Conservation (phyloP, 106 monocot species). For the Xerophyta viscosa region DNA sequence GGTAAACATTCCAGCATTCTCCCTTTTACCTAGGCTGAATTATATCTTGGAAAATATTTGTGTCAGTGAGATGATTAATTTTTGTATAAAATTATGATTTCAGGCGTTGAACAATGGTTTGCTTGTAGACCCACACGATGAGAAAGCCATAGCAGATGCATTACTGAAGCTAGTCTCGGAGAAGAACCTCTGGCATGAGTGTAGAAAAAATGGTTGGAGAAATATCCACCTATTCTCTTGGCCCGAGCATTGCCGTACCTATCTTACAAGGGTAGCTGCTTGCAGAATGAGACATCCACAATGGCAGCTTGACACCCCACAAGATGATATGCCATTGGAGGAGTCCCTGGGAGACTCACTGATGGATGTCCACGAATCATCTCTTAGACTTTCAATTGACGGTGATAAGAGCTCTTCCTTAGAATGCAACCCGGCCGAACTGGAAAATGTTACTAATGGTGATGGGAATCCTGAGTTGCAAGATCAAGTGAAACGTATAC, state of each 20-base stretch:
- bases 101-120: conserved; percentile 94
- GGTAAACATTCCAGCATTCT: conserved; percentile 25
- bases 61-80: no score
- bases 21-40: background rate
- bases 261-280: conserved; percentile 78
- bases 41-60: background rate
- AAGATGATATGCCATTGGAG: conserved; percentile 25
- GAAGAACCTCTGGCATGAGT: conserved; percentile 83
- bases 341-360: conserved; percentile 80
- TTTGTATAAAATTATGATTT: background rate
- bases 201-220: conserved; percentile 70
- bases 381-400: conserved; percentile 68
- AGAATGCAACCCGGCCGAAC: conserved; percentile 18
- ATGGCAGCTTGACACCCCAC: conserved; percentile 81
- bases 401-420: conserved; percentile 42
- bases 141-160: conserved; percentile 84
- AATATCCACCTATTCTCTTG: conserved; percentile 96
- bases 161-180: conserved; percentile 84
- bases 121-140: conserved; percentile 87
- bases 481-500: conserved; percentile 66
- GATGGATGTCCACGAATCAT: conserved; percentile 77
- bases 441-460: conserved; percentile 11
- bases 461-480: conserved; percentile 36
- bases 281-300: conserved; percentile 91
- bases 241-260: conserved; percentile 93